Evolutionary conservation across 306 rosid genomes (phyloP).

Genomic region (Ormosia emarginata): DNA sequence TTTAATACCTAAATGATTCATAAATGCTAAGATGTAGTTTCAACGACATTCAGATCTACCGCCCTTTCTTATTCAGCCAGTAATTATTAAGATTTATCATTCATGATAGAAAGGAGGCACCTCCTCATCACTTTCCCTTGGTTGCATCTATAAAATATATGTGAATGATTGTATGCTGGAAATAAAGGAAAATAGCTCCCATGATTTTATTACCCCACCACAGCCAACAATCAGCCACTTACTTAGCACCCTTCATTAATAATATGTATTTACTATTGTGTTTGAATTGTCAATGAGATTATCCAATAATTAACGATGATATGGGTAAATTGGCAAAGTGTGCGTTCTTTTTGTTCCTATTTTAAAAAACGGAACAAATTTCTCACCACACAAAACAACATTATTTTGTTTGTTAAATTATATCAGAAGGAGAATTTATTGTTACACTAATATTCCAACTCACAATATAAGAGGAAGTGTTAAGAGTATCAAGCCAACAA

Average conservation of each 20-base stretch:
- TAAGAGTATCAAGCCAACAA: neutral
- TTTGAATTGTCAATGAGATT: neutral
- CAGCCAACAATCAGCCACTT: constrained; percentile 8
- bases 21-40: neutral
- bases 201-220: constrained; percentile 18
- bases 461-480: no score
- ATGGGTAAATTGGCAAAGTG: neutral
- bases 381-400: no score
- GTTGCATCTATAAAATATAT: neutral
- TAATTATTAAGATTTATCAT: neutral
- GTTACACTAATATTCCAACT: no score
- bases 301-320: neutral
- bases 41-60: neutral
- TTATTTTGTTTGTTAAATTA: no score
- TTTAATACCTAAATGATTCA: neutral
- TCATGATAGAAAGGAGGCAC: neutral
- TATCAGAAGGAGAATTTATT: no score
- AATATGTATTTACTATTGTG: neutral
- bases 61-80: neutral
- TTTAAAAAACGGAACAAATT: no score
- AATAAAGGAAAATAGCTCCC: neutral
- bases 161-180: neutral
- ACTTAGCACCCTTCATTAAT: neutral
- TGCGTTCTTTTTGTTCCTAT: neutral
- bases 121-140: neutral